A percentile compares a stretch with the other conserved stretches of the same genome.
These are phyloP conservation scores for Purshia tridentata DNA, from an alignment of 306 rosid genomes.

Conservation along the genomic window DNA sequence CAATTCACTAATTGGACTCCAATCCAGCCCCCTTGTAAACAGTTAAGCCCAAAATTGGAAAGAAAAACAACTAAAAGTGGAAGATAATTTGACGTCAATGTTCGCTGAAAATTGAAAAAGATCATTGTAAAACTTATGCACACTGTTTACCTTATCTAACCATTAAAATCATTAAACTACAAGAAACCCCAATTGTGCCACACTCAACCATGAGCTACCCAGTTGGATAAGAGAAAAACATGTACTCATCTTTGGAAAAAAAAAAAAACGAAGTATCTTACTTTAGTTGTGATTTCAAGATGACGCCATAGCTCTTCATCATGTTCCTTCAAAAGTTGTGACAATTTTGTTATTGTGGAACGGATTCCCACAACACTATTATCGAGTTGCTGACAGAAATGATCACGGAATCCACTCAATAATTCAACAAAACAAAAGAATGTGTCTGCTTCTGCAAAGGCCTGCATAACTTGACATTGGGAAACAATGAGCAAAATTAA, in stretches of 20 bases:
- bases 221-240: not conserved
- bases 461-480: constrained; percentile 54
- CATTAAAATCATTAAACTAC: not conserved
- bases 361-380: constrained; percentile 98
- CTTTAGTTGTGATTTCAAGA: constrained; percentile 95
- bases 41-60: too few relatives aligned
- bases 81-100: not conserved
- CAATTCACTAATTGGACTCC: too few relatives aligned
- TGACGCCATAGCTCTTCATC: constrained; percentile 99
- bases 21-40: too few relatives aligned
- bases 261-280: constrained; percentile 37
- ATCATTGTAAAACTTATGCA: not conserved
- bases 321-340: constrained; percentile 89
- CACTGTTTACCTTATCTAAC: not conserved
- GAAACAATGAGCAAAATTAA: constrained; percentile 34
- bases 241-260: not conserved
- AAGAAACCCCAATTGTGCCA: not conserved
- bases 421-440: constrained; percentile 98
- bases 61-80: not conserved
- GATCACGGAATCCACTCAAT: constrained; percentile 92
- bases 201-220: not conserved
- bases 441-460: constrained; percentile 90
- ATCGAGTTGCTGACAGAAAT: constrained; percentile 98
- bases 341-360: constrained; percentile 81
- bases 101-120: not conserved